Conservation (phyloP, 2,329 filamentous ascomycete species). For the Anthostomella pinea region DNA sequence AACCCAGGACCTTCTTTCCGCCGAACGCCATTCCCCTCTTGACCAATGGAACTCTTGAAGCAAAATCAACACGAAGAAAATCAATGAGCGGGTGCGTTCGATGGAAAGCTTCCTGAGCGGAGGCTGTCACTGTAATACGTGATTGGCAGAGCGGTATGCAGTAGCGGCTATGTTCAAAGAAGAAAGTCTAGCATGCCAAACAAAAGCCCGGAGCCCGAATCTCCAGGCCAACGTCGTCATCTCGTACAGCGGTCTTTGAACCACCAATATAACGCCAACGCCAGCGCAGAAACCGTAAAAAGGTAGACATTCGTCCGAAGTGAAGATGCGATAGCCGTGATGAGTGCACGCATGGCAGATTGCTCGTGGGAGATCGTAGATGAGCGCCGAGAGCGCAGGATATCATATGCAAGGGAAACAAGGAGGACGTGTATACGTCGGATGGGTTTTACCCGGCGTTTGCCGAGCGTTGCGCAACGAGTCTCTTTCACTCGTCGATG, state of each 20-base stretch:
- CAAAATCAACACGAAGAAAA: conserved; percentile 4
- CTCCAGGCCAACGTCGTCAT: conserved; percentile 26
- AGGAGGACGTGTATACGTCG: conserved; percentile 5
- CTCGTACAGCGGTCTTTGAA: conserved; percentile 30
- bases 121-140: no score
- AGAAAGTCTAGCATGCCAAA: conserved; percentile 23
- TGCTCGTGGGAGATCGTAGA: conserved; percentile 25
- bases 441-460: conserved; percentile 11
- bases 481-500: conserved; percentile 30
- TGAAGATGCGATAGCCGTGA: conserved; percentile 12
- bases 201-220: conserved; percentile 18
- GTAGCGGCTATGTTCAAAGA: conserved; percentile 6
- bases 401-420: conserved; percentile 24
- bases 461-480: not conserved
- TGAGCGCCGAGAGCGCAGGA: conserved; percentile 17
- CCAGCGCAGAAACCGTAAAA: conserved; percentile 21
- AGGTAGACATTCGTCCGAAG: conserved; percentile 6
- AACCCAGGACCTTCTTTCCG: conserved; percentile 7
- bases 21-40: conserved; percentile 15
- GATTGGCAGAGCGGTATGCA: no score
- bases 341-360: conserved; percentile 25
- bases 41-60: conserved; percentile 10
- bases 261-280: conserved; percentile 24
- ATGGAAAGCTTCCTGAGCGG: conserved; percentile 3
- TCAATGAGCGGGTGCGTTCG: no score